Conservation (phyloP, 2,329 filamentous ascomycete genomes). For the Immersiporthe knoxdaviesiana region DNA sequence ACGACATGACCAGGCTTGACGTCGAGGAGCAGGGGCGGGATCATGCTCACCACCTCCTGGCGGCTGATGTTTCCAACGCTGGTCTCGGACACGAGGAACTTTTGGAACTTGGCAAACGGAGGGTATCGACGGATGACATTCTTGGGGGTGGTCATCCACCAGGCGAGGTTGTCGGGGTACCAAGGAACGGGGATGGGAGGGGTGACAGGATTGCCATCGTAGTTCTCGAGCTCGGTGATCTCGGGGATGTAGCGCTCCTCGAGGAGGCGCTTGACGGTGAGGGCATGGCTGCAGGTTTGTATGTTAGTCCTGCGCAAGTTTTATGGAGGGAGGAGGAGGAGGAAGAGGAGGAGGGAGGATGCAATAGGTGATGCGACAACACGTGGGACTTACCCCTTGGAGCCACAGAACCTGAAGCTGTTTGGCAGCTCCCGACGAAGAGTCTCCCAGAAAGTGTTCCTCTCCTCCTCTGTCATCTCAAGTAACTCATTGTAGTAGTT, state of each 20-base stretch:
- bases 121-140: slow-evolving; percentile 91
- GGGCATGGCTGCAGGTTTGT: slow-evolving; percentile 69
- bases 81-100: slow-evolving; percentile 96
- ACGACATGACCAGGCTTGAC: slow-evolving; percentile 89
- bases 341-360: no score
- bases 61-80: slow-evolving; percentile 96
- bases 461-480: slow-evolving; percentile 77
- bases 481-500: slow-evolving; percentile 81
- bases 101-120: slow-evolving; percentile 94
- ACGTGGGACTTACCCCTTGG: slow-evolving; percentile 67
- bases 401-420: slow-evolving; percentile 96
- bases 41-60: slow-evolving; percentile 99
- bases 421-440: slow-evolving; percentile 87
- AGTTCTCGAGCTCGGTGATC: slow-evolving; percentile 80
- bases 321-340: not conserved
- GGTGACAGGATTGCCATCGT: slow-evolving; percentile 80
- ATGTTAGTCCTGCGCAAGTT: slow-evolving; percentile 17
- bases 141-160: slow-evolving; percentile 98
- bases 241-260: slow-evolving; percentile 88
- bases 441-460: slow-evolving; percentile 79
- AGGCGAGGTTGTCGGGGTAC: slow-evolving; percentile 94
- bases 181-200: slow-evolving; percentile 82
- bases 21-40: slow-evolving; percentile 91
- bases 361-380: not conserved
- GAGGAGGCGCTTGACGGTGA: slow-evolving; percentile 86